Conservation (phyloP, 1,139 yeast species). For the Entelexis paramagnoliae region DNA sequence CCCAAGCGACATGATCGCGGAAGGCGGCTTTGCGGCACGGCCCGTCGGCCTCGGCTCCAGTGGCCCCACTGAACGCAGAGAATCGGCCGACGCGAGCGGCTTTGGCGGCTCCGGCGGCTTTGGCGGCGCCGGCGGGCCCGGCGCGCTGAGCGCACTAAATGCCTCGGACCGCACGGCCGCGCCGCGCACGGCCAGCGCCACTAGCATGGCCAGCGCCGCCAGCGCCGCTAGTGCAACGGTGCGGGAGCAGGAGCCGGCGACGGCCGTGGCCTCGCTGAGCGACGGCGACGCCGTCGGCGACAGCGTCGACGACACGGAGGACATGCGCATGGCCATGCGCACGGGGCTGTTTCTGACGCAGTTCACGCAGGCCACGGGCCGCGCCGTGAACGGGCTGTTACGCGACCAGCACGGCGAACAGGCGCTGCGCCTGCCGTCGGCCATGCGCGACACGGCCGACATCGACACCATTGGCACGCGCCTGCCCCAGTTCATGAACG, state of each 20-base stretch:
- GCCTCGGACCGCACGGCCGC: too few relatives aligned
- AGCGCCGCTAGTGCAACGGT: too few relatives aligned
- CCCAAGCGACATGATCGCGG: not conserved
- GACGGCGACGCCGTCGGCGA: not conserved
- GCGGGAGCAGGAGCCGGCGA: too few relatives aligned
- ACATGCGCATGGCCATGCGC: conserved; percentile 2
- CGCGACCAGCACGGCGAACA: not conserved
- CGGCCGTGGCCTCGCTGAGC: too few relatives aligned
- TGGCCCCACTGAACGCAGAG: not conserved
- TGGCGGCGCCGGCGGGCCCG: too few relatives aligned
- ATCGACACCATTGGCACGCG: conserved; percentile 3
- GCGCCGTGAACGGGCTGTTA: not conserved
- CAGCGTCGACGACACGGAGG: not conserved
- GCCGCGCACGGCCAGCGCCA: too few relatives aligned
- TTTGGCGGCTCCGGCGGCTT: too few relatives aligned
- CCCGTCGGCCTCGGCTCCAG: not conserved
- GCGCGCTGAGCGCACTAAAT: too few relatives aligned
- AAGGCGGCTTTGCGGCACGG: not conserved
- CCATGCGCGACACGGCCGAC: conserved; percentile 1
- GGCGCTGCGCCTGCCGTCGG: not conserved
- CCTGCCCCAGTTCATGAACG: conserved; percentile 53
- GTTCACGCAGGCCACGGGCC: conserved; percentile 15
- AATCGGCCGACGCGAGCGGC: not conserved
- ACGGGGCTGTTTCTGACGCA: conserved; percentile 4
- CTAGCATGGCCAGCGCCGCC: too few relatives aligned